phyloP scores from a whole-genome alignment of 2,329 filamentous ascomycete species.

The Aspergillus luchuensis region DNA sequence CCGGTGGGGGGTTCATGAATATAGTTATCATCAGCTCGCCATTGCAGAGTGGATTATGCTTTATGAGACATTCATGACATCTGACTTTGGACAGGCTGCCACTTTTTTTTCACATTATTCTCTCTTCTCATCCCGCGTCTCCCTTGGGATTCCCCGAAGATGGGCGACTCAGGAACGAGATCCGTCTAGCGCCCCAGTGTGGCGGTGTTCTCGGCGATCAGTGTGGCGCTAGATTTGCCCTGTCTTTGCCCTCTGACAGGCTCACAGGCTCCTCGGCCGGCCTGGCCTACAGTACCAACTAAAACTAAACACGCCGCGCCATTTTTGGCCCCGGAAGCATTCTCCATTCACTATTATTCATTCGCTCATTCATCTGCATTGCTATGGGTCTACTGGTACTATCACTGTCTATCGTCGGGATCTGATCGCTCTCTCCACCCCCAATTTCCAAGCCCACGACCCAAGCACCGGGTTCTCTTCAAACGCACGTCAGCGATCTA shows the following conservation, averaged over 20 bases:
- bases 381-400: not conserved
- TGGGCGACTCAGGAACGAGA: conserved; percentile 1
- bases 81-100: not conserved
- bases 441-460: conserved; percentile 7
- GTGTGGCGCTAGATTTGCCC: not conserved
- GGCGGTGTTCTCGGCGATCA: not conserved
- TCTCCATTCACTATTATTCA: conserved; percentile 1
- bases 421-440: not conserved
- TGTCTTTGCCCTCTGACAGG: not conserved
- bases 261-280: not conserved
- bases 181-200: not conserved
- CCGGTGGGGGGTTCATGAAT: not conserved
- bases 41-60: not conserved
- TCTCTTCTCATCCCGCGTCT: not conserved
- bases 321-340: not conserved
- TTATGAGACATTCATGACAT: not conserved
- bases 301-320: not conserved
- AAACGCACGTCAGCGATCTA: conserved; percentile 23
- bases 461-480: conserved; percentile 22
- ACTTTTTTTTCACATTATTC: not conserved
- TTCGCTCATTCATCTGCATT: not conserved
- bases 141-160: not conserved
- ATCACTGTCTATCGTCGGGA: conserved; percentile 4
- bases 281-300: not conserved
- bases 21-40: not conserved